Percentiles rank a stretch among this genome's conserved stretches.
phyloP scores from a whole-genome alignment of 352 stramenopile genomes.

The Phytophthora lateralis region DNA sequence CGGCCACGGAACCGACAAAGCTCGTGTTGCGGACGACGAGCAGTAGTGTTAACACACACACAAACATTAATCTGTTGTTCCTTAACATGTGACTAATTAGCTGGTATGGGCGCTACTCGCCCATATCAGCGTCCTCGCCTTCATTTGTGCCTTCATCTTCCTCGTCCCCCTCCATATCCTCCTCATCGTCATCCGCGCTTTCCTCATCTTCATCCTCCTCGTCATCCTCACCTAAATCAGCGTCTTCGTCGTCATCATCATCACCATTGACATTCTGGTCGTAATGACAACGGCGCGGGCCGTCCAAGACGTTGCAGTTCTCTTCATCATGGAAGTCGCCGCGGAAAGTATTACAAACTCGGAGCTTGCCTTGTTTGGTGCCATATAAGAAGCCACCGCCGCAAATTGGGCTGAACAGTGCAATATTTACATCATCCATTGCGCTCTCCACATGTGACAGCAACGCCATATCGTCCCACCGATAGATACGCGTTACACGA shows the following conservation, averaged over 20 bases:
- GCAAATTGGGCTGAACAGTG: slow-evolving; percentile 96
- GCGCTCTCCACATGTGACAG: slow-evolving; percentile 85
- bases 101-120: slow-evolving; percentile 39
- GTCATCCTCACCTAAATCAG: slow-evolving; percentile 46
- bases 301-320: slow-evolving; percentile 87
- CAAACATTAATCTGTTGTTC: slow-evolving; percentile 3
- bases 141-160: slow-evolving; percentile 23
- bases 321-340: slow-evolving; percentile 74
- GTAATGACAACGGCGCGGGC: slow-evolving; percentile 59
- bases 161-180: slow-evolving; percentile 33
- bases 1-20: slow-evolving; percentile 66
- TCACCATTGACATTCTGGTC: slow-evolving; percentile 62
- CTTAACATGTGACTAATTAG: slow-evolving; percentile 37
- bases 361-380: slow-evolving; percentile 96
- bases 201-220: slow-evolving; percentile 40
- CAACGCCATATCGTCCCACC: slow-evolving; percentile 90
- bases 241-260: slow-evolving; percentile 59
- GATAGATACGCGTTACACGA: slow-evolving; percentile 88
- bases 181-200: slow-evolving; percentile 24
- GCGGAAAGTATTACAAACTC: slow-evolving; percentile 86
- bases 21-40: slow-evolving; percentile 73
- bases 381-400: slow-evolving; percentile 98
- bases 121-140: slow-evolving; percentile 50
- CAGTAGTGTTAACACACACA: slow-evolving; percentile 23
- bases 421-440: slow-evolving; percentile 99